These are phyloP conservation scores for Bipolaris gigantea DNA, from an alignment of 2,329 filamentous ascomycete genomes.

Conservation along the genomic window DNA sequence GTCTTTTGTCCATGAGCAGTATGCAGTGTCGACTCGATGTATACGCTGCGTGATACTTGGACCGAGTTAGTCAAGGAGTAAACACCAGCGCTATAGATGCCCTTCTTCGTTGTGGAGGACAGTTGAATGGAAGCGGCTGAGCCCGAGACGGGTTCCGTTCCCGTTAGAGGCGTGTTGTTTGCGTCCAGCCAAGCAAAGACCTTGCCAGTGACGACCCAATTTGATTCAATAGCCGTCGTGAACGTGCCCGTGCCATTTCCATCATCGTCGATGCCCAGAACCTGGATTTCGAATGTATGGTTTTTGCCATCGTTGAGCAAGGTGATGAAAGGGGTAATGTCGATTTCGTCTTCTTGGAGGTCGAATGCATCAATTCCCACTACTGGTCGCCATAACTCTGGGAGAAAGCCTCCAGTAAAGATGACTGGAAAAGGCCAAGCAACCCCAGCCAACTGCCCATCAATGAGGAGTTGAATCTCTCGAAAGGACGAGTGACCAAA, in stretches of 20 bases:
- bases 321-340: conserved; percentile 76
- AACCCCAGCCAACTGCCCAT: conserved; percentile 71
- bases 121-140: conserved; percentile 54
- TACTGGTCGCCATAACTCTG: conserved; percentile 75
- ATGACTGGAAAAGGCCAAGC: conserved; percentile 82
- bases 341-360: conserved; percentile 76
- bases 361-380: conserved; percentile 80
- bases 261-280: conserved; percentile 66
- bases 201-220: conserved; percentile 79
- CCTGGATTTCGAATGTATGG: conserved; percentile 69
- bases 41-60: conserved; percentile 58
- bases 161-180: conserved; percentile 56
- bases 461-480: conserved; percentile 76
- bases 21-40: conserved; percentile 56
- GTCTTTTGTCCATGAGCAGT: conserved; percentile 50
- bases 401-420: conserved; percentile 79
- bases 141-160: conserved; percentile 42
- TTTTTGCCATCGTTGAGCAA: conserved; percentile 65
- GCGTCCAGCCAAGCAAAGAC: conserved; percentile 74
- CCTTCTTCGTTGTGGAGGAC: conserved; percentile 53
- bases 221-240: conserved; percentile 60
- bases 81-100: conserved; percentile 58
- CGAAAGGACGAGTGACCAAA: conserved; percentile 74
- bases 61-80: conserved; percentile 62
- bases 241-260: conserved; percentile 53